Evolutionary conservation across 352 stramenopile genomes (phyloP), one percentile per base, ranked within the genome.

Genomic region (Aphanomyces euteiches): DNA sequence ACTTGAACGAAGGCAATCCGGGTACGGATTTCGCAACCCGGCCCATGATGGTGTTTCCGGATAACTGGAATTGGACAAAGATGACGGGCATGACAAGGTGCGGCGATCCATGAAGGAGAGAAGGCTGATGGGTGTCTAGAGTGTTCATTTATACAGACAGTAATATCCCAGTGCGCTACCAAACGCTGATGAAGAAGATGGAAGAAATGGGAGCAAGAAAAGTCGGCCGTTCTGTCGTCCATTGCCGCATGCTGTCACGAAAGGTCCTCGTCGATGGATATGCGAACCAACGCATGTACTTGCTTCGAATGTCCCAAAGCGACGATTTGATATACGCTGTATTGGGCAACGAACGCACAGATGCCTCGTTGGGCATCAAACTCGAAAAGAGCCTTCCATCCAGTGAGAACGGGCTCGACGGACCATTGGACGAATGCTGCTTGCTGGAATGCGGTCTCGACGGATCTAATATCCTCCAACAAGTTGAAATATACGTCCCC

Each of bases 231-330:
- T 86, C 92, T 57, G 86, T 92, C 43, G 85, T 95, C 56, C 87
- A 95, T 68, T 93, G 85, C 69, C 85, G 85, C n/a, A 81, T 95
- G 37, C 92, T 95, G 74, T 91, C 91, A 69, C 85, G 87, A 68
- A 93, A 93, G 77, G 88, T 79, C 17, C 37, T 67, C 10, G 38
- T 72, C 90, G 87, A 86, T 66, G 85, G 84, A 40, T 92, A 90
- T 77, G 78, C 76, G 63, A 95, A 93, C 79, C 87, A 95, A 78
- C 87, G 87, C 76, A 95, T 95, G 87, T 92, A 90, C 79, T 90
- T 95, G 84, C 77, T 95, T 59, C 75, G 87, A n/a, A 93, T 92
- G 85, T 93, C 85, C 8, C 87, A 95, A 69, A 93, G 91, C 70
- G 84, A 95, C 64, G 87, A 92, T 69, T 73, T 92, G 38, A 83